These are phyloP conservation scores for Cystobasidium ongulense DNA, from an alignment of 768 basidiomycete genomes.

Conservation along the genomic window DNA sequence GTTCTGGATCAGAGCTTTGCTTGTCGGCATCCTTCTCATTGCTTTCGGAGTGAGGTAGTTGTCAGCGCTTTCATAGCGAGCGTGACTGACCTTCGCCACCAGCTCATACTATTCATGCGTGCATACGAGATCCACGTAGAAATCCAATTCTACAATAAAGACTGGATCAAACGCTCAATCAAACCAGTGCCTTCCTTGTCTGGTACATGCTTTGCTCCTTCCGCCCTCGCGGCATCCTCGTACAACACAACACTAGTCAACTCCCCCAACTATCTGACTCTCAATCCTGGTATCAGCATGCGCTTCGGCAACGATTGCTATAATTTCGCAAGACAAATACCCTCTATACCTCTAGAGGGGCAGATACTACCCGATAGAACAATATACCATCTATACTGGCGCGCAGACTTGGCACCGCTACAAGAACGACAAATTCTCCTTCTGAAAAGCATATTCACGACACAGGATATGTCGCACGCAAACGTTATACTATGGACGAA, in stretches of 20 bases:
- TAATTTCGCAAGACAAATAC: constrained; percentile 78
- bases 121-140: constrained; percentile 70
- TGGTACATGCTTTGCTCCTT: constrained; percentile 62
- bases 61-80: neutral
- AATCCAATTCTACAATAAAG: constrained; percentile 64
- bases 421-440: constrained; percentile 76
- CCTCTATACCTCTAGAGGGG: constrained; percentile 41
- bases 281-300: constrained; percentile 73
- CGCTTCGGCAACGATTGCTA: constrained; percentile 81
- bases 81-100: neutral
- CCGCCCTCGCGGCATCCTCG: constrained; percentile 52
- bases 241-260: constrained; percentile 59
- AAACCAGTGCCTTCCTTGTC: constrained; percentile 57
- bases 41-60: neutral
- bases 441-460: constrained; percentile 87
- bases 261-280: constrained; percentile 58
- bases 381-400: constrained; percentile 88
- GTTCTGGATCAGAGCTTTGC: constrained; percentile 4
- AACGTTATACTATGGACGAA: constrained; percentile 87
- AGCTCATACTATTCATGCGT: constrained; percentile 44
- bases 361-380: constrained; percentile 44
- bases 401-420: constrained; percentile 75
- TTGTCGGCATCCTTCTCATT: neutral
- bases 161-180: constrained; percentile 69
- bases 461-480: constrained; percentile 61